These are phyloP conservation scores for Aspergillus egyptiacus DNA, from an alignment of 495 filamentous ascomycete species.

Conservation along the genomic window DNA sequence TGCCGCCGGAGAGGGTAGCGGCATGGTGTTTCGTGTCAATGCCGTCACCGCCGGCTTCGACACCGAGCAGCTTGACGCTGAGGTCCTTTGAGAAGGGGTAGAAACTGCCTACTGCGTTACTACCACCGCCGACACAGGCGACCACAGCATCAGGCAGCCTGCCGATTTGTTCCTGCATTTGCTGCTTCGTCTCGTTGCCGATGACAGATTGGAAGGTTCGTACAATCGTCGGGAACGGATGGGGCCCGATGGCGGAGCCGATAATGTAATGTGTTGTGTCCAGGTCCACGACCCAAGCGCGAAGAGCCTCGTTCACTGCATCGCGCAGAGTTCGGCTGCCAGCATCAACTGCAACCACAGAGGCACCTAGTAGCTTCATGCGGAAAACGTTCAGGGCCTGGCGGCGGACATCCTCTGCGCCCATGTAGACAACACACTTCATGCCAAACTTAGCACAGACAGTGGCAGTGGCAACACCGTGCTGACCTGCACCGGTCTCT, in stretches of 20 bases:
- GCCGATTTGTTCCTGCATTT: constrained; percentile 72
- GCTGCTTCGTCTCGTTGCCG: constrained; percentile 83
- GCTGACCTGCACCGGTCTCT: constrained; percentile 93
- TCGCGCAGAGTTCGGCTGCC: constrained; percentile 84
- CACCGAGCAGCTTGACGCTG: constrained; percentile 80
- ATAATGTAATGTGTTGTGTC: constrained; percentile 95
- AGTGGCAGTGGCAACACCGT: constrained; percentile 91
- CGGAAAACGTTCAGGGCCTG: constrained; percentile 95
- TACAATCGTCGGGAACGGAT: constrained; percentile 94
- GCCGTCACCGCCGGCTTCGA: constrained; percentile 95
- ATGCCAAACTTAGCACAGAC: constrained; percentile 96
- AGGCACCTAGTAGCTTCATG: constrained; percentile 89
- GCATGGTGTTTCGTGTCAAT: constrained; percentile 82
- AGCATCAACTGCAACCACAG: constrained; percentile 80
- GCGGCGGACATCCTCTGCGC: constrained; percentile 85
- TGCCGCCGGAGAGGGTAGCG: constrained; percentile 80
- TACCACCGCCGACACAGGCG: constrained; percentile 91
- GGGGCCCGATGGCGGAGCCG: constrained; percentile 88
- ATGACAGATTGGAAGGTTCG: constrained; percentile 94
- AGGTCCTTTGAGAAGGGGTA: constrained; percentile 86
- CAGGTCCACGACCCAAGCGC: constrained; percentile 81
- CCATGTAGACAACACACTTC: constrained; percentile 96
- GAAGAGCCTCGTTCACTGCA: constrained; percentile 89
- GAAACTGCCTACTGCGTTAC: constrained; percentile 91
- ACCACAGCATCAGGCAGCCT: constrained; percentile 94